phyloP scores from a whole-genome alignment of 2,329 filamentous ascomycete species.

The Aspergillus sp. region DNA sequence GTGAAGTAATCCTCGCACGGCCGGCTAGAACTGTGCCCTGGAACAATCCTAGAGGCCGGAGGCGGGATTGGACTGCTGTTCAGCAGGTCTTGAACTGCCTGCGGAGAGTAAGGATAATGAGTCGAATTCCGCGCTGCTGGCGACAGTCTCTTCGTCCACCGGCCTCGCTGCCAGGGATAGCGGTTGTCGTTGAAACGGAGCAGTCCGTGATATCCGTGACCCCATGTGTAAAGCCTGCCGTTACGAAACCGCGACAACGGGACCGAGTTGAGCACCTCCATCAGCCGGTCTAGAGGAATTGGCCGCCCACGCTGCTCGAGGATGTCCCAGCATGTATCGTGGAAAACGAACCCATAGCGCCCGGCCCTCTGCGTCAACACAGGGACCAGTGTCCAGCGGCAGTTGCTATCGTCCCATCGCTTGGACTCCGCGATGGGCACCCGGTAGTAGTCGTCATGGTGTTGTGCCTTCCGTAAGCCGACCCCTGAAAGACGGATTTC shows the following conservation, averaged over 20 bases:
- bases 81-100: too few species aligned
- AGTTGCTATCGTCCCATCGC: background rate
- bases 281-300: background rate
- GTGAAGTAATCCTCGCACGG: constrained; percentile 1
- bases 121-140: too few species aligned
- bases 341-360: constrained; percentile 4
- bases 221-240: background rate
- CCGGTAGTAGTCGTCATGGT: too few species aligned
- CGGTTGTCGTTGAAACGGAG: background rate
- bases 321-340: constrained; percentile 5
- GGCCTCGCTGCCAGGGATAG: too few species aligned
- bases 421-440: background rate
- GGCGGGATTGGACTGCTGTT: too few species aligned
- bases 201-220: background rate
- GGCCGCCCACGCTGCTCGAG: background rate
- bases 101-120: too few species aligned
- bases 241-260: background rate
- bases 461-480: too few species aligned
- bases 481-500: too few species aligned
- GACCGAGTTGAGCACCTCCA: background rate
- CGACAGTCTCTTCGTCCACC: too few species aligned
- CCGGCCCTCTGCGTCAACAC: background rate
- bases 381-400: background rate
- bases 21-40: too few species aligned
- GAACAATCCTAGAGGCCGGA: too few species aligned